Evolutionary conservation across 306 rosid genomes (phyloP).

Genomic region (Astragalus membranaceus): DNA sequence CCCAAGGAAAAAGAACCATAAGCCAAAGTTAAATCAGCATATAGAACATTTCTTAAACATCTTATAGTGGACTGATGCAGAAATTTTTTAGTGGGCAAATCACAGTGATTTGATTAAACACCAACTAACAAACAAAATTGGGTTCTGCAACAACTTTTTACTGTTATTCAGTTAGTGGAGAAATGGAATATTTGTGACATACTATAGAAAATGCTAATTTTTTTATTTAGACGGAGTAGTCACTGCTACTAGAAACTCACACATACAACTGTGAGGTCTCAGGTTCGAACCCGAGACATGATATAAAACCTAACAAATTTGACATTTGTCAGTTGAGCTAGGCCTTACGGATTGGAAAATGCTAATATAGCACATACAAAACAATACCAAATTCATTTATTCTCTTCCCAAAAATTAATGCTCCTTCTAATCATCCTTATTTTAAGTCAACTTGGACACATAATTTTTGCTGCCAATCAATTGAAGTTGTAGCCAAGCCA

Average conservation of each 20-base stretch:
- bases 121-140: not conserved
- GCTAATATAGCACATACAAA: not conserved
- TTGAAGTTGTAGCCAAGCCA: conserved; percentile 22
- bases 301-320: no score
- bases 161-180: not conserved
- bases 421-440: not conserved
- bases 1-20: no score
- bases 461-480: not conserved
- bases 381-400: conserved; percentile 29
- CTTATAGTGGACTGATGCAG: no score
- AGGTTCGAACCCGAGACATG: no score
- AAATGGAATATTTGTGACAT: not conserved
- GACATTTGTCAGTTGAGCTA: no score
- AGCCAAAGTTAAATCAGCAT: no score
- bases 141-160: not conserved
- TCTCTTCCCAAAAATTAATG: not conserved
- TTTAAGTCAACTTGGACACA: conserved; percentile 24
- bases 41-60: no score
- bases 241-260: no score
- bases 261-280: no score
- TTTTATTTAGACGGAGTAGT: no score
- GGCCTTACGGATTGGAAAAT: no score
- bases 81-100: no score
- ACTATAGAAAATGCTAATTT: conserved; percentile 9
- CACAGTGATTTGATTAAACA: not conserved